Base-by-base conservation (phyloP, 805 yeast species). In the Spathaspora arborariae region DNA sequence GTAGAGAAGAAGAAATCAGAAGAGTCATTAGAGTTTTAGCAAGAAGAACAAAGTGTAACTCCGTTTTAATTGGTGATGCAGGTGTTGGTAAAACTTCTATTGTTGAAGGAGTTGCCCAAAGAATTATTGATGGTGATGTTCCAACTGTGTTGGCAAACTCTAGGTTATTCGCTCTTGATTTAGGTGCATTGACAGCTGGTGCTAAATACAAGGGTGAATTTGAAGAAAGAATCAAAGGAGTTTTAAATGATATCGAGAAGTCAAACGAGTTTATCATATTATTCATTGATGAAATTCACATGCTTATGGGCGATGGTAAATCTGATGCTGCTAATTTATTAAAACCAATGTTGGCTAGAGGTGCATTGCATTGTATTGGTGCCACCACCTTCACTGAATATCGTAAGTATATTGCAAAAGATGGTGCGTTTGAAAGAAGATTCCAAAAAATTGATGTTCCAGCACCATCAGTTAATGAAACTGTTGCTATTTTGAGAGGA, bases 231-330 rank as follows among this genome's bases (percentile, higher is more conserved):
- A 79, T 94, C 62, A 94, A 94, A 71, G 98, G 98, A 56, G 98
- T 94, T 24, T 76, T 94, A 63, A 89, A 84, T 63, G 99, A 94
- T 60, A 88, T 94, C 59, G 96, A 89, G 65, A 85, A 89, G 56
- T 84, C 96, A 1, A 83, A 84, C 58, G 85, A 81, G 42, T 78
- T 90, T 80, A 89, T 94, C 54, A 83, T 94, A 53, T 76, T 94
- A 48, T 94, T 94, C 73, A 88, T 94, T 58, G 99, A 94, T 71
- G 99, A 94, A 70, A 94, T 94, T 64, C 99, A 94, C 71, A 94
- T 94, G 97, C 80, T 94, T 56, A 94, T 94, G 99, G 99, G 99
- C 58, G 96, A 94, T 64, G 99, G 99, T 64, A 94, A 91, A 70
- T 82, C 87, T 52, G 99, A 94, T 66, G 96, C 96, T 38, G 99